phyloP scores from a whole-genome alignment of 2,329 filamentous ascomycete species.

The Fusarium sp. region DNA sequence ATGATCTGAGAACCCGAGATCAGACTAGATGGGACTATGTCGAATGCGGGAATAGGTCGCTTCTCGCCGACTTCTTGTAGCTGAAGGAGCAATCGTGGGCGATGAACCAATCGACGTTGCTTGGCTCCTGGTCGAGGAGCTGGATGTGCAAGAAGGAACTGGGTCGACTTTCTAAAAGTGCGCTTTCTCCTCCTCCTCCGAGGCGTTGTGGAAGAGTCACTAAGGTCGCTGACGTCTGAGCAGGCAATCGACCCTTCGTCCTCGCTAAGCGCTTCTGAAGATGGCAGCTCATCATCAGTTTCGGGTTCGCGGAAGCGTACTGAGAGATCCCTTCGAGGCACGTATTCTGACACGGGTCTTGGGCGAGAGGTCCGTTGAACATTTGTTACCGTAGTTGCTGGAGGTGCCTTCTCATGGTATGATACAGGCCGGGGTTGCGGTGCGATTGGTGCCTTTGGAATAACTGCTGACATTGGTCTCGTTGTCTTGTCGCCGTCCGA shows the following conservation, averaged over 20 bases:
- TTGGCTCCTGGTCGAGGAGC: conserved; percentile 66
- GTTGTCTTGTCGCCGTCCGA: conserved; percentile 44
- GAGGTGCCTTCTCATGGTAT: conserved; percentile 40
- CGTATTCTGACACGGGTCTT: conserved; percentile 51
- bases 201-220: conserved; percentile 56
- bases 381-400: conserved; percentile 20
- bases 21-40: conserved; percentile 75
- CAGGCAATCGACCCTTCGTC: conserved; percentile 57
- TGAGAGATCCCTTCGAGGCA: conserved; percentile 53
- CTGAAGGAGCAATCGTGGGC: conserved; percentile 75
- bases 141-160: conserved; percentile 74
- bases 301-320: conserved; percentile 57
- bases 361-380: conserved; percentile 39
- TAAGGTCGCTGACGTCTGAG: conserved; percentile 56
- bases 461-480: conserved; percentile 23
- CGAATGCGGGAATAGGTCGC: conserved; percentile 73
- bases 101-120: conserved; percentile 72
- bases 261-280: conserved; percentile 51
- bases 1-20: conserved; percentile 65
- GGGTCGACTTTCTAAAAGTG: conserved; percentile 64
- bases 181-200: conserved; percentile 54
- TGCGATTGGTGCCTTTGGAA: conserved; percentile 19
- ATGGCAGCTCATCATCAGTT: conserved; percentile 42
- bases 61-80: conserved; percentile 71
- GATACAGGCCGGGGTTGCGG: conserved; percentile 37